phyloP scores from a whole-genome alignment of 129 eudicot species.

The Lactuca sativa region DNA sequence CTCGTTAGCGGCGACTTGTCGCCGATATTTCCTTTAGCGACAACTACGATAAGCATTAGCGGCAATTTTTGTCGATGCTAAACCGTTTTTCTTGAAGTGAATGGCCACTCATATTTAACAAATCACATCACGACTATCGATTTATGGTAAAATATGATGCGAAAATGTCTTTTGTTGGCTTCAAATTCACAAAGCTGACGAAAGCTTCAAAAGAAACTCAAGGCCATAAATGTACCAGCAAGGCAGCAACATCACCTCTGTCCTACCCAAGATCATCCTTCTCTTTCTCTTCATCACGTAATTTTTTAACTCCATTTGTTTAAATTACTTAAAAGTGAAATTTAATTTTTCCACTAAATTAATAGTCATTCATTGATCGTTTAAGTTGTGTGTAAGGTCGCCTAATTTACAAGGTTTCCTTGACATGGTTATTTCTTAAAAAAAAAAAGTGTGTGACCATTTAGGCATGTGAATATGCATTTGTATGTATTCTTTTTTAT shows the following conservation, averaged over 20 bases:
- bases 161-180: constrained; percentile 91
- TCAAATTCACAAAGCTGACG: constrained; percentile 89
- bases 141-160: constrained; percentile 69
- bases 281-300: constrained; percentile 2
- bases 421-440: too few species aligned
- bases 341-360: too few species aligned
- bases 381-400: too few species aligned
- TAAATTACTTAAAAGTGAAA: background rate
- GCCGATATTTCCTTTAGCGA: too few species aligned
- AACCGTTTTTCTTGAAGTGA: too few species aligned
- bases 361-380: too few species aligned
- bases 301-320: constrained; percentile 1
- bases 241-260: constrained; percentile 37
- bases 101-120: constrained; percentile 69
- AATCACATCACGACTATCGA: constrained; percentile 61
- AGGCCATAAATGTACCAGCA: constrained; percentile 30
- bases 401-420: too few species aligned
- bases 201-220: constrained; percentile 61
- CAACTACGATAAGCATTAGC: too few species aligned
- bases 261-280: constrained; percentile 19
- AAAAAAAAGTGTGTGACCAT: too few species aligned
- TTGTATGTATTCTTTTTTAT: background rate
- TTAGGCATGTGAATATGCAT: background rate
- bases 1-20: too few species aligned
- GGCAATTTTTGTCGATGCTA: too few species aligned